phyloP scores from a whole-genome alignment of 2,329 filamentous ascomycete genomes.

The Claviceps fusiformis region DNA sequence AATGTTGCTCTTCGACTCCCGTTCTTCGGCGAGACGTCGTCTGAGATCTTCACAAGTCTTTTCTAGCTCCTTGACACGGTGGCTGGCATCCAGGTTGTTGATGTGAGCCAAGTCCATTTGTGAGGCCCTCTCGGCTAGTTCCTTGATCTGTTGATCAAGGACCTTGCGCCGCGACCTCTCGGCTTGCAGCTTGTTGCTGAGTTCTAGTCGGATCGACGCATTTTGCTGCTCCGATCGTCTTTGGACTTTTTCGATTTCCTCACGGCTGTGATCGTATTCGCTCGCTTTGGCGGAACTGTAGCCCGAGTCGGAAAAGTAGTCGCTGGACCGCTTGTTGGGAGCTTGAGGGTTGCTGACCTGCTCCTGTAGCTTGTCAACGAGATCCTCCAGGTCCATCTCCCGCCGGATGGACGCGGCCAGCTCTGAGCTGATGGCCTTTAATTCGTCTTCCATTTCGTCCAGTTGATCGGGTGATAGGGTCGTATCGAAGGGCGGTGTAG shows the following conservation, averaged over 20 bases:
- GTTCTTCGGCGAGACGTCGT: conserved; percentile 71
- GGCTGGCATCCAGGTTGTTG: conserved; percentile 41
- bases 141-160: conserved; percentile 72
- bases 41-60: conserved; percentile 67
- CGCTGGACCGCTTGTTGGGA: conserved; percentile 66
- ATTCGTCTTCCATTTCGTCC: conserved; percentile 84
- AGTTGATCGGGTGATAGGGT: conserved; percentile 39
- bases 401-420: conserved; percentile 83
- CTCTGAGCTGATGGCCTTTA: conserved; percentile 86
- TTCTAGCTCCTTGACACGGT: conserved; percentile 66
- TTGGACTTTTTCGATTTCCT: conserved; percentile 71
- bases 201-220: conserved; percentile 70
- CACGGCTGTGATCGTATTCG: conserved; percentile 46
- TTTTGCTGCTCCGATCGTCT: conserved; percentile 82
- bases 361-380: conserved; percentile 76
- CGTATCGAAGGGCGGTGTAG: conserved; percentile 30
- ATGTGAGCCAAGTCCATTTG: conserved; percentile 42
- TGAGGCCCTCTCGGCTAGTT: conserved; percentile 65
- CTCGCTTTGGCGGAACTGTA: conserved; percentile 71
- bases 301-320: conserved; percentile 96
- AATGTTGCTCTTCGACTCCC: conserved; percentile 80
- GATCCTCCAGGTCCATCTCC: conserved; percentile 92
- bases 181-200: conserved; percentile 76
- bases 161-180: conserved; percentile 63
- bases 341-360: conserved; percentile 49